Evolutionary conservation across 352 stramenopile genomes (phyloP).

Genomic region (Nothophytophthora sp.): DNA sequence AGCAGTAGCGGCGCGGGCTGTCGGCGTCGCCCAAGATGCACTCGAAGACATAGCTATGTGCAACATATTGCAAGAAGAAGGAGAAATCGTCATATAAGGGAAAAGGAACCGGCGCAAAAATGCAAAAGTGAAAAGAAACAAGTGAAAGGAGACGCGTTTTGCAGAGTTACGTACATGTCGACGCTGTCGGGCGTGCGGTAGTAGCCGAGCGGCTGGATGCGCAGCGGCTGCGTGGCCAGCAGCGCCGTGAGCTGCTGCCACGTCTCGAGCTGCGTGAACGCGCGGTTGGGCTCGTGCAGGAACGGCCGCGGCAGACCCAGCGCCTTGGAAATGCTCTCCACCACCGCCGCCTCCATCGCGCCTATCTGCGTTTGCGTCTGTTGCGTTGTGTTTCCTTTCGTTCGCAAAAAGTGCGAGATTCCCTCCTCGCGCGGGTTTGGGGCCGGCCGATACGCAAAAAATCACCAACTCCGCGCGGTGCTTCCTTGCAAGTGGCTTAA

Average conservation of each 20-base stretch:
- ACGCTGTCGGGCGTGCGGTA: conserved; percentile 80
- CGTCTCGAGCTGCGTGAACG: conserved; percentile 63
- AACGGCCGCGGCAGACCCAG: conserved; percentile 65
- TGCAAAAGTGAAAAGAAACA: neutral
- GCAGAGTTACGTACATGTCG: conserved; percentile 67
- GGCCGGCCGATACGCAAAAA: too few species aligned
- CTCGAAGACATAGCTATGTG: conserved; percentile 77
- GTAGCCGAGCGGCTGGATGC: conserved; percentile 68
- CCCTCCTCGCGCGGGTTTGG: too few species aligned
- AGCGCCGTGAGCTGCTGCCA: conserved; percentile 59
- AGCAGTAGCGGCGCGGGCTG: conserved; percentile 37
- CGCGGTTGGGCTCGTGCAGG: conserved; percentile 59
- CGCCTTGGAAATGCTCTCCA: conserved; percentile 56
- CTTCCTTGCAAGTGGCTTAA: too few species aligned
- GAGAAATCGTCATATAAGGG: neutral
- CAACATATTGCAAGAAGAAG: neutral
- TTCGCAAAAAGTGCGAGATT: neutral
- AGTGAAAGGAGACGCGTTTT: neutral
- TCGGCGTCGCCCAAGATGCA: conserved; percentile 42
- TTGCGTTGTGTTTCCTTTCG: too few species aligned
- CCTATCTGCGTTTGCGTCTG: neutral
- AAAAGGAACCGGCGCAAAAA: neutral
- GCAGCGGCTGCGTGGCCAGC: conserved; percentile 48
- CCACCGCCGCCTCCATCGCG: conserved; percentile 38
- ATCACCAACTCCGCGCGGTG: too few species aligned